phyloP scores from a whole-genome alignment of 1,139 yeast genomes.

The Petasospora fabianii region DNA sequence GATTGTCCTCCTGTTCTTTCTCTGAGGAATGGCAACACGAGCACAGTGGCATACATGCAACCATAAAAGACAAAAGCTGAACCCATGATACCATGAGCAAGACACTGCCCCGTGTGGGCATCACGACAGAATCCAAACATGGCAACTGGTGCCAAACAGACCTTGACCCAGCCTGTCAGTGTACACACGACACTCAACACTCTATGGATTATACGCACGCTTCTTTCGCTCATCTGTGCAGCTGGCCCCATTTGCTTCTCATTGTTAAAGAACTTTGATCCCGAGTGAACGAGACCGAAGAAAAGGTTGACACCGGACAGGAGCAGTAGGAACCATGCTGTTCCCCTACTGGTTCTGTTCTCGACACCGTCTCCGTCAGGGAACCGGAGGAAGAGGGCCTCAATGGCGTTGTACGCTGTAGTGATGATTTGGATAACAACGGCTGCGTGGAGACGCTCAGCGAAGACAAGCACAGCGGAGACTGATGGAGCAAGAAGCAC shows the following conservation, averaged over 20 bases:
- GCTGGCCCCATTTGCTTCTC: slow-evolving; percentile 17
- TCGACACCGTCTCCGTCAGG: slow-evolving; percentile 65
- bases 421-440: slow-evolving; percentile 45
- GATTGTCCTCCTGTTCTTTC: slow-evolving; percentile 47
- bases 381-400: slow-evolving; percentile 52
- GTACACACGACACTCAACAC: slow-evolving; percentile 43
- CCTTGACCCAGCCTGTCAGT: slow-evolving; percentile 62
- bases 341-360: slow-evolving; percentile 61
- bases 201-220: slow-evolving; percentile 39
- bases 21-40: slow-evolving; percentile 68
- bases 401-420: slow-evolving; percentile 50
- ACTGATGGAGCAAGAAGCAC: slow-evolving; percentile 53
- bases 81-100: slow-evolving; percentile 98
- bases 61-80: slow-evolving; percentile 81
- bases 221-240: slow-evolving; percentile 31
- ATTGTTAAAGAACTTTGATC: slow-evolving; percentile 43
- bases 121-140: slow-evolving; percentile 80
- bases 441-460: slow-evolving; percentile 45
- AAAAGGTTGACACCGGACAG: slow-evolving; percentile 46
- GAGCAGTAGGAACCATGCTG: slow-evolving; percentile 55
- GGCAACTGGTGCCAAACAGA: slow-evolving; percentile 78
- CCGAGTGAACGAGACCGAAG: slow-evolving; percentile 52
- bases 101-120: slow-evolving; percentile 81
- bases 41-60: slow-evolving; percentile 58
- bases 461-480: slow-evolving; percentile 50